phyloP scores from a whole-genome alignment of 805 yeast genomes.

The Groenewaldozyma tartarivorans region DNA sequence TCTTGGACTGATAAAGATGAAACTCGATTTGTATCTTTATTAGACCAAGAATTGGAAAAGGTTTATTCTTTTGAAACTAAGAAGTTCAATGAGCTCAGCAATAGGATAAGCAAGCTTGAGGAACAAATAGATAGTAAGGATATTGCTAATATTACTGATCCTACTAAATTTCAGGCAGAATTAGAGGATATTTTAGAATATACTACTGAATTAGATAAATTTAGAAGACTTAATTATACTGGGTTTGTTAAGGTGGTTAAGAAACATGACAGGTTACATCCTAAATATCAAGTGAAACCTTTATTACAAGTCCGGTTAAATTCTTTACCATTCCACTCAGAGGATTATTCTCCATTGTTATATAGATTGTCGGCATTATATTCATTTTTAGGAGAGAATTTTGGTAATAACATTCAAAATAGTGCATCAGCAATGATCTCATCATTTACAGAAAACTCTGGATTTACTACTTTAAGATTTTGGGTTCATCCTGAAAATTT shows the following conservation, averaged over 20 bases:
- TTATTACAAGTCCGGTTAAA: slow-evolving; percentile 78
- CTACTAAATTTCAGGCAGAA: slow-evolving; percentile 50
- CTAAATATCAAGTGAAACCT: slow-evolving; percentile 82
- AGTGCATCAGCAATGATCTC: slow-evolving; percentile 28
- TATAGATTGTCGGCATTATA: slow-evolving; percentile 70
- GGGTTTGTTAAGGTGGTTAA: slow-evolving; percentile 92
- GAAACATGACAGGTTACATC: slow-evolving; percentile 88
- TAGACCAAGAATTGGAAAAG: slow-evolving; percentile 85
- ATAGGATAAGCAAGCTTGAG: slow-evolving; percentile 57
- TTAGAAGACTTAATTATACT: slow-evolving; percentile 85
- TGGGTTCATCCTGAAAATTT: slow-evolving; percentile 97
- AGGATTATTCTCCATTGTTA: slow-evolving; percentile 86
- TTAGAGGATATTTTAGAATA: slow-evolving; percentile 65
- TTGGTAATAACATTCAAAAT: slow-evolving; percentile 30
- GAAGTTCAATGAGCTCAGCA: slow-evolving; percentile 60
- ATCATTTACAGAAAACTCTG: slow-evolving; percentile 28
- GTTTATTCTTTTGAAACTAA: slow-evolving; percentile 77
- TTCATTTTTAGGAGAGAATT: slow-evolving; percentile 70
- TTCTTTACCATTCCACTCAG: slow-evolving; percentile 84
- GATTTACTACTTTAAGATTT: slow-evolving; percentile 58
- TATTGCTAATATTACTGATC: slow-evolving; percentile 34
- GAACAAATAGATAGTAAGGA: slow-evolving; percentile 36
- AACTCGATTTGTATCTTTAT: slow-evolving; percentile 62
- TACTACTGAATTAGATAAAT: slow-evolving; percentile 81
- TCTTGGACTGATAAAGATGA: slow-evolving; percentile 77